These are phyloP conservation scores for Cladorrhinum sp. DNA, from an alignment of 2,329 filamentous ascomycete genomes.

Conservation along the genomic window DNA sequence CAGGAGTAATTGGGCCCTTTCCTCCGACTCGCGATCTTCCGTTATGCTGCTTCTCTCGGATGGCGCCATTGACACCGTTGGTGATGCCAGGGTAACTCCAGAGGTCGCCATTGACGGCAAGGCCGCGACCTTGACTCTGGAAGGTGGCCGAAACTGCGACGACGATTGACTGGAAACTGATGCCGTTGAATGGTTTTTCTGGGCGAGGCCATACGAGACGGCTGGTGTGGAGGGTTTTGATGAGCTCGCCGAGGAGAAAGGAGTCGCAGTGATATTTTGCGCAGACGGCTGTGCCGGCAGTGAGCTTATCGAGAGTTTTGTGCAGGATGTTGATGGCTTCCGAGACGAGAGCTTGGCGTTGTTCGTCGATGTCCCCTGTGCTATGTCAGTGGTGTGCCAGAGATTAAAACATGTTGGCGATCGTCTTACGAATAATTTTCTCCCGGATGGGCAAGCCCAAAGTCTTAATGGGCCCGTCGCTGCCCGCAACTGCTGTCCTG, in stretches of 20 bases:
- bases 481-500: constrained; percentile 27
- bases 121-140: constrained; percentile 24
- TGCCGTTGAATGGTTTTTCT: constrained; percentile 24
- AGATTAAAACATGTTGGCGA: too few species aligned
- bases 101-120: constrained; percentile 13
- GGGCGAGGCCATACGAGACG: constrained; percentile 30
- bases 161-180: constrained; percentile 28
- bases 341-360: constrained; percentile 29
- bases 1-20: constrained; percentile 19
- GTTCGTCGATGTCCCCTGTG: constrained; percentile 29
- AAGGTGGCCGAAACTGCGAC: constrained; percentile 24
- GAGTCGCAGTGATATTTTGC: constrained; percentile 28
- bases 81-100: neutral
- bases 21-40: constrained; percentile 3
- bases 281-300: constrained; percentile 17
- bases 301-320: constrained; percentile 26
- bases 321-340: constrained; percentile 26
- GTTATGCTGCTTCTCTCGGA: neutral
- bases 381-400: neutral
- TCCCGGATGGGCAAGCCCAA: constrained; percentile 31
- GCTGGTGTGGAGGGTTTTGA: constrained; percentile 30
- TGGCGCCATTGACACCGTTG: neutral
- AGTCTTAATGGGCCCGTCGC: constrained; percentile 26
- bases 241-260: constrained; percentile 31
- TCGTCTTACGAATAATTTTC: constrained; percentile 31